Percentiles rank a stretch among this genome's conserved stretches.
Evolutionary conservation across 352 stramenopile species (phyloP).

Genomic region (Aphanomyces astaci): DNA sequence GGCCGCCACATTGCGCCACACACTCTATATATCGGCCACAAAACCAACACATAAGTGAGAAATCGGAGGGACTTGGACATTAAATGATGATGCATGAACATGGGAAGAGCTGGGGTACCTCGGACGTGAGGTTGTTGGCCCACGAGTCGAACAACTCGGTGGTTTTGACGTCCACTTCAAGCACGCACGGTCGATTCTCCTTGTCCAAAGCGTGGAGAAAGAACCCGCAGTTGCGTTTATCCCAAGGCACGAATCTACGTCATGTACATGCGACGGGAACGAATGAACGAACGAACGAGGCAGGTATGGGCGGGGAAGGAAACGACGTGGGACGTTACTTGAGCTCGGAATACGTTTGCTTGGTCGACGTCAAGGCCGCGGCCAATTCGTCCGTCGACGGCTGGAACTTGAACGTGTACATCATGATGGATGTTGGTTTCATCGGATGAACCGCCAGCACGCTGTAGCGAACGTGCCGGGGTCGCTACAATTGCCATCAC

Average conservation of each 20-base stretch:
- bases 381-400: conserved; percentile 49
- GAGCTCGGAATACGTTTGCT: conserved; percentile 14
- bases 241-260: conserved; percentile 22
- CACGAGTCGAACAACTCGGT: conserved; percentile 55
- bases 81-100: no score
- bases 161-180: conserved; percentile 62
- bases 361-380: conserved; percentile 1
- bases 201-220: conserved; percentile 19
- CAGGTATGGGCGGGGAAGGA: no score
- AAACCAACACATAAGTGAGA: no score
- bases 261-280: neutral
- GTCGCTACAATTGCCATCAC: conserved; percentile 29
- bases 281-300: neutral
- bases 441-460: conserved; percentile 44
- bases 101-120: conserved; percentile 35
- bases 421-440: conserved; percentile 35
- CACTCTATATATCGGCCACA: neutral
- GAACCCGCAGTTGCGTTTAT: conserved; percentile 15
- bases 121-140: conserved; percentile 54
- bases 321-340: no score
- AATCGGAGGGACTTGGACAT: no score
- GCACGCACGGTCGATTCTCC: conserved; percentile 64
- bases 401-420: conserved; percentile 84
- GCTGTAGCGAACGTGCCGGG: conserved; percentile 78
- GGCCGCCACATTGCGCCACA: conserved; percentile 25